Evolutionary conservation across 306 rosid species (phyloP), one percentile per base, ranked within the genome.

Genomic region (Trifolium dubium): DNA sequence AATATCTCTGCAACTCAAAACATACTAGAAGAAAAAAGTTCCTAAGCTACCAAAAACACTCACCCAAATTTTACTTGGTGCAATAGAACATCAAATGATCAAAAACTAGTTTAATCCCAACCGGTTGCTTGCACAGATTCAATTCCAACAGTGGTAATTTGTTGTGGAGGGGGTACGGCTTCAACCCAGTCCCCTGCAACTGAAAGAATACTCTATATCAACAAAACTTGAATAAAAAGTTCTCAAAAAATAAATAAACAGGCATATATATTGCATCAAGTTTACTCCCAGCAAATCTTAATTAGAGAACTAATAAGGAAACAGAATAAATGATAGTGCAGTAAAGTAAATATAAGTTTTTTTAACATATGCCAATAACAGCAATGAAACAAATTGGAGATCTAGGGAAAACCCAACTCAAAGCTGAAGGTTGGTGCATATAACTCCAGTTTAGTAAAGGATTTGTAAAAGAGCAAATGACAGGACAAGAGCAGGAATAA

Each of bases 131-230:
- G 14, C 30, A 63, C 68, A 2, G 68, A 63, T 63, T 63, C 68
- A 15, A 35, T 9, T 63, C 68, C 68, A 0, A 47, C 14, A 15
- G 28, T 17, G 17, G 68, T 30, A 63, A 63, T 63, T 63, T 35
- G 68, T 35, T 63, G 68, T 8, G 68, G 68, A n/a, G 68, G 46
- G 8, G 68, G 14, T n/a, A 63, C 68, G 9, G 68, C 68, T 63
- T 63, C 68, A 63, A 46, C 68, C 68, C 53, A 84, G 11, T 80
- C 85, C 40, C 80, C 86, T 71, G 79, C 82, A 70, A 32, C 64
- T 43, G 69, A 11, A 64, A 64, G n/a, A 64, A 10, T 17, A 64
- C 49, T 39, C 34, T 19, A 12, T 10, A 64, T 64, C 9, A 64
- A 40, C 32, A 40, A 64, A 64, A 10, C 17, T 10, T 10, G 34